Conservation (phyloP, 768 basidiomycete genomes). For the Ramaria rubella region DNA sequence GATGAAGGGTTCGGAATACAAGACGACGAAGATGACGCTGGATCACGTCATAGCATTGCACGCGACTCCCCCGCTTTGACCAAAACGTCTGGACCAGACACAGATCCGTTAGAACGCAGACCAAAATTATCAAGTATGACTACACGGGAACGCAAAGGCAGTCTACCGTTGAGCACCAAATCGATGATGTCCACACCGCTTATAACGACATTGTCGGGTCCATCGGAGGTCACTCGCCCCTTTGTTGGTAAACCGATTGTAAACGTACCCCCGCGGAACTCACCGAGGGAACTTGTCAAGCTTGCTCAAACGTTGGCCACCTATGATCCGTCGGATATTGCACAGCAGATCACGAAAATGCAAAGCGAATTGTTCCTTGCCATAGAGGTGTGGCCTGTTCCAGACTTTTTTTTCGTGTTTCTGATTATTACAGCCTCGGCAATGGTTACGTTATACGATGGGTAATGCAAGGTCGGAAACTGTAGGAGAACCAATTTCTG, state of each 20-base stretch:
- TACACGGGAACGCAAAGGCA: conserved; percentile 11
- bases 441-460: conserved; percentile 79
- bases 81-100: not conserved
- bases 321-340: conserved; percentile 58
- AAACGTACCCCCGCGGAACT: not conserved
- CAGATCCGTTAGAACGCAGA: not conserved
- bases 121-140: not conserved
- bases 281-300: not conserved
- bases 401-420: not conserved
- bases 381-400: conserved; percentile 57
- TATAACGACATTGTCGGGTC: not conserved
- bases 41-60: not conserved
- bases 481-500: conserved; percentile 61
- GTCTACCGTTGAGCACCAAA: conserved; percentile 9
- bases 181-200: conserved; percentile 5
- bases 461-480: conserved; percentile 59
- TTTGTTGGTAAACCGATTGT: not conserved
- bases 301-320: not conserved
- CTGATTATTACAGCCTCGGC: conserved; percentile 54
- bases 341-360: conserved; percentile 78
- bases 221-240: not conserved
- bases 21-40: conserved; percentile 49
- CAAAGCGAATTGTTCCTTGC: conserved; percentile 62
- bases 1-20: conserved; percentile 14
- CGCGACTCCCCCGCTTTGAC: not conserved